Percentiles rank a stretch among this genome's conserved stretches.
Evolutionary conservation across 2,329 filamentous ascomycete genomes (phyloP).

Genomic region (Penicillium sp.): DNA sequence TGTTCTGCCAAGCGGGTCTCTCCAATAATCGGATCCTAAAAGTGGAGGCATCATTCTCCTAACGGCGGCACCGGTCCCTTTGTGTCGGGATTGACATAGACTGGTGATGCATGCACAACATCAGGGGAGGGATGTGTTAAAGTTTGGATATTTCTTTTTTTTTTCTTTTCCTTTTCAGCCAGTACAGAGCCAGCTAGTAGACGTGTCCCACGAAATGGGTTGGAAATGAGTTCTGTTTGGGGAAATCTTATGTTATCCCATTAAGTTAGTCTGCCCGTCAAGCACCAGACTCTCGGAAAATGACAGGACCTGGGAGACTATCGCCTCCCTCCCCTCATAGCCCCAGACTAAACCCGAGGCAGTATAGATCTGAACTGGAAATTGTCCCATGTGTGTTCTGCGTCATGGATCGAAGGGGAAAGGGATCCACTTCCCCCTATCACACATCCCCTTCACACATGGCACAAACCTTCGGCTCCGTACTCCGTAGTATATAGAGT

Average conservation of each 20-base stretch:
- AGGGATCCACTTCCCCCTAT: constrained; percentile 8
- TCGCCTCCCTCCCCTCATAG: constrained; percentile 4
- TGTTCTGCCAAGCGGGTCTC: not conserved
- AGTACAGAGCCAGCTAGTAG: not conserved
- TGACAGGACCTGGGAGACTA: constrained; percentile 19
- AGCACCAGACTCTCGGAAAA: constrained; percentile 21
- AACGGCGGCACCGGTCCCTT: constrained; percentile 22
- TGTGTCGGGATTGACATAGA: constrained; percentile 15
- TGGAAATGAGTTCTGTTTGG: not conserved
- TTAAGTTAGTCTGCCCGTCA: constrained; percentile 10
- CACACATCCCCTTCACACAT: constrained; percentile 1
- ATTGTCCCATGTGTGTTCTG: constrained; percentile 10
- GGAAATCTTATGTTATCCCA: constrained; percentile 1
- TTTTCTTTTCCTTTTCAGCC: no score
- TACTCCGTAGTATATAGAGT: not conserved
- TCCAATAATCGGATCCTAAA: constrained; percentile 4
- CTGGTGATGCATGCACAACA: constrained; percentile 24
- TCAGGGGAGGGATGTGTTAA: constrained; percentile 8
- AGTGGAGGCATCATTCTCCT: constrained; percentile 7
- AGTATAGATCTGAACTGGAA: constrained; percentile 13
- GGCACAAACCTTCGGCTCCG: constrained; percentile 2
- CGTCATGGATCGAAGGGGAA: constrained; percentile 10
- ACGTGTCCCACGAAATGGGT: not conserved
- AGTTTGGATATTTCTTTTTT: not conserved
- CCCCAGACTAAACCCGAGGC: constrained; percentile 11